phyloP scores from a whole-genome alignment of 2,329 filamentous ascomycete genomes.

The Westerdykella aurantiaca region DNA sequence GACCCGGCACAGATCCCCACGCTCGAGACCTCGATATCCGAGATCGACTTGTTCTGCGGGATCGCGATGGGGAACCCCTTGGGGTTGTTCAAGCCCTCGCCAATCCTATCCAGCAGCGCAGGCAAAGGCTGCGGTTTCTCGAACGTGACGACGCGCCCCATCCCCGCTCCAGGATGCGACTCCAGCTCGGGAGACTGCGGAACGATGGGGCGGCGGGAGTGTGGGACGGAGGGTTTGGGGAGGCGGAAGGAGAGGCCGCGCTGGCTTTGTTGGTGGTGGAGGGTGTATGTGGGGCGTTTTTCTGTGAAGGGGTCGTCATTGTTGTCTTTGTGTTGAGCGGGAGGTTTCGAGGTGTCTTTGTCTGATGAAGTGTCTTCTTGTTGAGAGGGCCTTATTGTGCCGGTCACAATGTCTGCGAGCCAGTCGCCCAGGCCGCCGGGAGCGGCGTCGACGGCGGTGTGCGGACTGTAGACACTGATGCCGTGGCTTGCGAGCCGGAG shows the following conservation, averaged over 20 bases:
- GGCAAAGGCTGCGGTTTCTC: slow-evolving; percentile 47
- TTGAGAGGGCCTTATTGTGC: slow-evolving; percentile 32
- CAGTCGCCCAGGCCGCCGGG: slow-evolving; percentile 84
- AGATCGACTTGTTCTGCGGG: slow-evolving; percentile 52
- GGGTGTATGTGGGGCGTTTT: slow-evolving; percentile 39
- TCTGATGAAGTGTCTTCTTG: slow-evolving; percentile 9
- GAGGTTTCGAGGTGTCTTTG: slow-evolving; percentile 1
- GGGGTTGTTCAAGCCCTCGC: slow-evolving; percentile 59
- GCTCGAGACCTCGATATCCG: slow-evolving; percentile 55
- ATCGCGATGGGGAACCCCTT: slow-evolving; percentile 60
- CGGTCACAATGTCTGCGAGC: slow-evolving; percentile 80
- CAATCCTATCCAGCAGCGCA: slow-evolving; percentile 57
- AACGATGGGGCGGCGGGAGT: slow-evolving; percentile 51
- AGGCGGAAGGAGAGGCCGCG: slow-evolving; percentile 24
- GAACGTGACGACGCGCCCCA: slow-evolving; percentile 57
- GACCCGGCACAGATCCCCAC: slow-evolving; percentile 89
- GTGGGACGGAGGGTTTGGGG: slow-evolving; percentile 29
- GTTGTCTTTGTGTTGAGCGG: slow-evolving; percentile 10
- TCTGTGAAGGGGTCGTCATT: slow-evolving; percentile 35
- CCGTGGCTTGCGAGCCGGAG: slow-evolving; percentile 76
- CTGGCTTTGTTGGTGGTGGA: slow-evolving; percentile 48
- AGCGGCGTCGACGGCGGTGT: slow-evolving; percentile 89
- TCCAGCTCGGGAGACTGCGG: slow-evolving; percentile 40
- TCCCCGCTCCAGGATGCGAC: slow-evolving; percentile 48
- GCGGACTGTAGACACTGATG: slow-evolving; percentile 91